A percentile compares a stretch with the other conserved stretches of the same genome.
Evolutionary conservation across 345 rosid species (phyloP).

Genomic region (Linum usitatissimum): DNA sequence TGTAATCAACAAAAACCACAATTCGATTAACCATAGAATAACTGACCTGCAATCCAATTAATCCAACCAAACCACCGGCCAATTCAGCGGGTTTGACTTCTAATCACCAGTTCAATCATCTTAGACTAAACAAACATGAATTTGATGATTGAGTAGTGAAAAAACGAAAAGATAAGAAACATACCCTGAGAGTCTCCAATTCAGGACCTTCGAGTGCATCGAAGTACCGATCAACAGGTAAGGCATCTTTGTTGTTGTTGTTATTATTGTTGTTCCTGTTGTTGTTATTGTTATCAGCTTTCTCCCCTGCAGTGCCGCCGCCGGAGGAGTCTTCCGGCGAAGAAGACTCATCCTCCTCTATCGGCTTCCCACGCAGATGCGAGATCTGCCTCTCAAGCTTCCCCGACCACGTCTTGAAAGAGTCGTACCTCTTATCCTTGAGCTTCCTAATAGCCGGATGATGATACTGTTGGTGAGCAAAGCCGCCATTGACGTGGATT

Average conservation of each 20-base stretch:
- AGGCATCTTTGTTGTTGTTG: constrained; percentile 23
- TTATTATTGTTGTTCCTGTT: constrained; percentile 7
- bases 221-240: constrained; percentile 68
- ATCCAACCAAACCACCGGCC: too few relatives aligned
- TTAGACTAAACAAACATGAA: too few relatives aligned
- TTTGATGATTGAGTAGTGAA: background rate
- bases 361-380: constrained; percentile 46
- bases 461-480: constrained; percentile 17
- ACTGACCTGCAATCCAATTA: too few relatives aligned
- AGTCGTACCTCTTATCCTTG: constrained; percentile 55
- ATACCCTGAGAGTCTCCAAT: constrained; percentile 70
- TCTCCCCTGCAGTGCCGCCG: constrained; percentile 1
- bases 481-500: constrained; percentile 12
- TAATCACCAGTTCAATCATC: too few relatives aligned
- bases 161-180: background rate
- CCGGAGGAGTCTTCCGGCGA: constrained; percentile 17
- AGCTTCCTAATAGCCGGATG: constrained; percentile 23
- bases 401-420: constrained; percentile 89
- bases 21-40: too few relatives aligned
- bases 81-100: too few relatives aligned
- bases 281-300: constrained; percentile 12
- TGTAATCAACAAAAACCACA: too few relatives aligned
- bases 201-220: constrained; percentile 90
- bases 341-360: background rate
- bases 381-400: constrained; percentile 70